Evolutionary conservation across 805 yeast species (phyloP).

Genomic region (Metschnikowia reukaufii): DNA sequence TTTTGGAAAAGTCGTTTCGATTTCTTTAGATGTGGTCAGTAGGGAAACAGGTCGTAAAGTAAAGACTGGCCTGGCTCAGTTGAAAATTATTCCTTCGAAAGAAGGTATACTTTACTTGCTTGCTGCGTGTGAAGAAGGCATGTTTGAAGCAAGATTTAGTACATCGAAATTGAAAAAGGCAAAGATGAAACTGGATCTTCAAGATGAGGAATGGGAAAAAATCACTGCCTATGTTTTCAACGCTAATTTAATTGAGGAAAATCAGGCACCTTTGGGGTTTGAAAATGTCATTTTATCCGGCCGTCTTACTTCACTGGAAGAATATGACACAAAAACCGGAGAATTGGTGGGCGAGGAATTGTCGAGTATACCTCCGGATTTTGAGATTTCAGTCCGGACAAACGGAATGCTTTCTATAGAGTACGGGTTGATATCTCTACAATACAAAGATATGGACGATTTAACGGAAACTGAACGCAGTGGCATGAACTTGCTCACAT

Average conservation of each 20-base stretch:
- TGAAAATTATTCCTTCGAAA: constrained; percentile 1
- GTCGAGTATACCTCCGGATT: constrained; percentile 12
- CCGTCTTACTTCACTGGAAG: constrained; percentile 25
- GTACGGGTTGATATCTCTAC: constrained; percentile 14
- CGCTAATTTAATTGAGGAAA: constrained; percentile 1
- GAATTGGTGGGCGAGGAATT: constrained; percentile 27
- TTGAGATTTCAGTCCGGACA: constrained; percentile 14
- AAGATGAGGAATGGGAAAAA: constrained; percentile 21
- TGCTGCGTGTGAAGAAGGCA: constrained; percentile 22
- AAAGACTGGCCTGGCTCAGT: constrained; percentile 13
- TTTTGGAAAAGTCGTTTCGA: constrained; percentile 5
- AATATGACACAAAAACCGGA: constrained; percentile 24
- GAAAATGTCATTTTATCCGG: constrained; percentile 19
- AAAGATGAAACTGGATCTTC: constrained; percentile 13
- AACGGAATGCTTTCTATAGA: constrained; percentile 13
- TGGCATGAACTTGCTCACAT: constrained; percentile 16
- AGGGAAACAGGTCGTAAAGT: constrained; percentile 6
- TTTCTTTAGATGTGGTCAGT: constrained; percentile 11
- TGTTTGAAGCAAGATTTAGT: constrained; percentile 12
- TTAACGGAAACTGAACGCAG: constrained; percentile 6
- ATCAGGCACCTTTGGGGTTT: constrained; percentile 11
- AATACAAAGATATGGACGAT: constrained; percentile 10
- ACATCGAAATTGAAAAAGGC: constrained; percentile 8
- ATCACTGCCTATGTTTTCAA: constrained; percentile 22
- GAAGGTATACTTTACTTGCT: constrained; percentile 2